These are phyloP conservation scores for Elaeis oleifera DNA, from an alignment of 202 grass and related monocot species.

Conservation along the genomic window DNA sequence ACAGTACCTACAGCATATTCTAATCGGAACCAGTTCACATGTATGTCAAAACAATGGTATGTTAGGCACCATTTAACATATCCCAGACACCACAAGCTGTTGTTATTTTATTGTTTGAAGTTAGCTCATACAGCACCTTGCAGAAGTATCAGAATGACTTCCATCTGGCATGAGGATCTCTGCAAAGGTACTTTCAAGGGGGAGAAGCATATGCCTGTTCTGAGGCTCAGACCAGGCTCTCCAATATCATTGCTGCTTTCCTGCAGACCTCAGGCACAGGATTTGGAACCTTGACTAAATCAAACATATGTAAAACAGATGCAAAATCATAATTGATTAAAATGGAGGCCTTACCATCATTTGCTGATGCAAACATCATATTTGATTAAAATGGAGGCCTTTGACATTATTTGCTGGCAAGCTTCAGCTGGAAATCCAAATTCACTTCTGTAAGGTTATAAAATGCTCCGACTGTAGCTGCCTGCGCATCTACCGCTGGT, in stretches of 20 bases:
- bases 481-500: slow-evolving; percentile 81
- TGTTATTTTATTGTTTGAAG: slow-evolving; percentile 67
- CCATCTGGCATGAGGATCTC: slow-evolving; percentile 83
- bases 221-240: slow-evolving; percentile 89
- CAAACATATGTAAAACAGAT: slow-evolving; percentile 17
- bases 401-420: slow-evolving; percentile 81
- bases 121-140: slow-evolving; percentile 71
- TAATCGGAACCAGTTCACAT: too few relatives aligned
- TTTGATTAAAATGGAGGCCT: slow-evolving; percentile 2
- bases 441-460: slow-evolving; percentile 96
- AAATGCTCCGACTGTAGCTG: slow-evolving; percentile 76
- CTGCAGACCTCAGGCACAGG: slow-evolving; percentile 77
- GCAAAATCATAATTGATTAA: too few relatives aligned
- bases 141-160: slow-evolving; percentile 80
- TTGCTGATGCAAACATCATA: background rate
- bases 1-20: too few relatives aligned
- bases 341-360: too few relatives aligned
- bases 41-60: too few relatives aligned
- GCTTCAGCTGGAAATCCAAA: slow-evolving; percentile 75
- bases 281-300: slow-evolving; percentile 70
- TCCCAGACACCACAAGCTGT: slow-evolving; percentile 80
- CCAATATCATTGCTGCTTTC: slow-evolving; percentile 85
- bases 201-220: slow-evolving; percentile 64
- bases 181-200: slow-evolving; percentile 80
- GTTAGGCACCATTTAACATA: slow-evolving; percentile 32